Evolutionary conservation across 331 rosid genomes (phyloP).

Genomic region (Acacia pycnantha): DNA sequence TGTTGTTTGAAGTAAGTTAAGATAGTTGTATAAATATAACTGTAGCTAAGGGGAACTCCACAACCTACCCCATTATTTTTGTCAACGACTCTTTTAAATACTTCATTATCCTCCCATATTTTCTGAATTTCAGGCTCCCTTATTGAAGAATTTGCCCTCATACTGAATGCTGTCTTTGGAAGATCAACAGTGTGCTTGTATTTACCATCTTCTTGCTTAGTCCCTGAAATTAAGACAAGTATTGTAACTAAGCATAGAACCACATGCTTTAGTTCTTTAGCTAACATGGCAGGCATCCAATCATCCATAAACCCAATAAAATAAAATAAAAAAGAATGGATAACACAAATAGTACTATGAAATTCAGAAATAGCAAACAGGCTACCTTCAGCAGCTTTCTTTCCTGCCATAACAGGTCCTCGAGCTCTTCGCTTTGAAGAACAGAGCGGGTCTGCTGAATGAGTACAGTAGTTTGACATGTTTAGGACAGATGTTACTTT

Average conservation of each 20-base stretch:
- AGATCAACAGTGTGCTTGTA: conserved; percentile 97
- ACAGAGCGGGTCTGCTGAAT: conserved; percentile 41
- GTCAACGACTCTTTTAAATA: conserved; percentile 65
- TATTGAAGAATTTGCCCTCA: conserved; percentile 81
- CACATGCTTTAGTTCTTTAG: conserved; percentile 16
- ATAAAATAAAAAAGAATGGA: neutral
- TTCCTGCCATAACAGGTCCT: conserved; percentile 93
- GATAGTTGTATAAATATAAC: conserved; percentile 22
- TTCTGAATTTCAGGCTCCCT: conserved; percentile 97
- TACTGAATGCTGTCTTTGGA: conserved; percentile 88
- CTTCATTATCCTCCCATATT: conserved; percentile 90
- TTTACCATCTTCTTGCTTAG: conserved; percentile 79
- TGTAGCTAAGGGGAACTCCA: conserved; percentile 13
- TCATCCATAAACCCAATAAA: neutral
- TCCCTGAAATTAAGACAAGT: conserved; percentile 50
- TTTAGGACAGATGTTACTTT: conserved; percentile 46
- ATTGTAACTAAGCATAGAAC: conserved; percentile 29
- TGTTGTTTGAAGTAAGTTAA: conserved; percentile 32
- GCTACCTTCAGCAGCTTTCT: conserved; percentile 78
- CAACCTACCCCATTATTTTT: conserved; percentile 81
- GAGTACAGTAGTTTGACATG: conserved; percentile 40
- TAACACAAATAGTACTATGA: neutral
- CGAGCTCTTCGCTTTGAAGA: conserved; percentile 85
- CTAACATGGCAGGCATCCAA: conserved; percentile 15
- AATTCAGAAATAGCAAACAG: neutral